Evolutionary conservation across 2,329 filamentous ascomycete species (phyloP), one percentile per base, ranked within the genome.

Genomic region (Alternaria triticimaculans): DNA sequence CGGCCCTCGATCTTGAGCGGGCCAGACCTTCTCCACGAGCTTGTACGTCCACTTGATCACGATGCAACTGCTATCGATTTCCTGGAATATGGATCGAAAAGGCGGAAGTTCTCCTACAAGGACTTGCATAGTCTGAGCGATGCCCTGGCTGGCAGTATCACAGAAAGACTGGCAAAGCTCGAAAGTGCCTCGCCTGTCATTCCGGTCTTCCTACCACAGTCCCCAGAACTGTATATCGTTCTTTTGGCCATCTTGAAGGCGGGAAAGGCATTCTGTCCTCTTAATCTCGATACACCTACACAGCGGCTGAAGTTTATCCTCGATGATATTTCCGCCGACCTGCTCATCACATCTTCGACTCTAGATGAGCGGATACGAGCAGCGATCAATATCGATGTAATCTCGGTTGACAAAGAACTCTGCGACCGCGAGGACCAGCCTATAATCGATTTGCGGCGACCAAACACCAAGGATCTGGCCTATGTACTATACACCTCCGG

Each of bases 401-500:
- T 88, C n/a, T 58, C 80, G 44, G 77, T 83, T 41, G 83, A 87
- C 67, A 69, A 73, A 72, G 20, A 75, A 76, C 14, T 82, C 71
- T 46, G 59, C 28, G 58, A 65, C 25, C 30, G 45, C 20, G 26
- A 82, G 82, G 28, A 53, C 10, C 9, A 23, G 12, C 15, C 48
- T 9, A 18, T 10, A 41, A 10, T 26, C 26, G 48, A 45, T 5
- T 23, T 63, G 45, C 65, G 61, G 11, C 0, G 50, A 56, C 3
- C 79, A 78, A 25, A 71, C 15, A 55, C 62, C 46, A 51, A 67
- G 28, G 67, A 86, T 63, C 78, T 94, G 23, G 93, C 94, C 23
- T 97, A 97, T 82, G 88, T 97, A 63, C 94, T 97, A 89, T 97
- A 97, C 78, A 97, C 94, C 1, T 96, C 93, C 49, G 94, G 94